These are phyloP conservation scores for Aspergillus kassunensis DNA, from an alignment of 495 filamentous ascomycete genomes.

Conservation along the genomic window DNA sequence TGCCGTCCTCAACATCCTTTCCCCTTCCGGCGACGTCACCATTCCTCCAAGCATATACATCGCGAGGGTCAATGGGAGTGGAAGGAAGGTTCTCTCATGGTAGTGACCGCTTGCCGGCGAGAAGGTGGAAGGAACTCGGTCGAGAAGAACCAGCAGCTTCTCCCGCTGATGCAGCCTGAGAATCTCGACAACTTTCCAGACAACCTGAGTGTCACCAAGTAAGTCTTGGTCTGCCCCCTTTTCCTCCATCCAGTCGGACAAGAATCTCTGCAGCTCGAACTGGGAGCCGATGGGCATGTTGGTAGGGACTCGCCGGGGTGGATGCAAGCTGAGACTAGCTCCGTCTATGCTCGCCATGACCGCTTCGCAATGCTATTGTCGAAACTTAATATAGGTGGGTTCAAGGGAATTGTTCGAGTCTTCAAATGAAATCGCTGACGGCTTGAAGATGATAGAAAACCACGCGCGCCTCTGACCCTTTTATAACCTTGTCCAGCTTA, in stretches of 20 bases:
- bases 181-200: not conserved
- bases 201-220: not conserved
- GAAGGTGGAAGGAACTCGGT: not conserved
- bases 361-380: too few species aligned
- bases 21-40: not conserved
- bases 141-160: not conserved
- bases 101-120: not conserved
- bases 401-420: too few species aligned
- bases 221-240: not conserved
- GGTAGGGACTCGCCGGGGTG: not conserved
- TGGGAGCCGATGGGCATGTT: not conserved
- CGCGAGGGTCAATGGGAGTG: not conserved
- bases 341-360: too few species aligned
- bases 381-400: too few species aligned
- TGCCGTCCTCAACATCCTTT: not conserved
- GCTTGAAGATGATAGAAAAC: too few species aligned
- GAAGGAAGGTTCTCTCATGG: not conserved
- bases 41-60: not conserved
- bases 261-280: not conserved
- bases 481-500: too few species aligned
- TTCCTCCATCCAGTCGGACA: not conserved
- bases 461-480: too few species aligned
- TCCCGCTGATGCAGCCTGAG: not conserved
- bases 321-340: too few species aligned
- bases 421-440: too few species aligned